Evolutionary conservation across 305 asterid genomes (phyloP), one percentile per base, ranked within the genome.

Genomic region (Rubia tinctorum): DNA sequence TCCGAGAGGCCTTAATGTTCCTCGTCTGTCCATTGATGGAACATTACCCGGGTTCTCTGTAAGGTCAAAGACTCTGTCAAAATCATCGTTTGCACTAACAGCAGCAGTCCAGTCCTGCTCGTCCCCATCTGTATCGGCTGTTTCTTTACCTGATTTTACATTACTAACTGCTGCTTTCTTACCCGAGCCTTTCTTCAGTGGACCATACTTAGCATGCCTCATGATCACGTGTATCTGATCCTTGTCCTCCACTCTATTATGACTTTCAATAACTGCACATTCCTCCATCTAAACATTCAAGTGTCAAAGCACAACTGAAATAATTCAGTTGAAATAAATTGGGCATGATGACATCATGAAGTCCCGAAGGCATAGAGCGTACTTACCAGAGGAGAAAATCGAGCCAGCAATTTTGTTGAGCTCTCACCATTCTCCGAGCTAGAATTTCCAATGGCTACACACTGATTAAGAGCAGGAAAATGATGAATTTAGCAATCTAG

Each of bases 141-240:
- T 58, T 66, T 79, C 84, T 76, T 83, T 84, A 59, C 75, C 61
- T 12, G 78, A 44, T 68, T 71, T 75, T 18, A 53, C 60, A 8
- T 53, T 53, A 51, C 58, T 51, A 53, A 18, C 59, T 17, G 59
- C 59, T 73, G 79, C 81, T 79, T 87, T 90, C 84, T 87, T 89
- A 79, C 80, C 86, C 0, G 89, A 75, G n/a, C 90, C 86, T 71
- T 82, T 87, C 77, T 87, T 94, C 40, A 78, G 25, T 58, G 88
- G 88, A 14, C 99, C 97, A 70, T 82, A 90, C 82, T 90, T 94
- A 77, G 81, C 49, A 71, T 94, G 99, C 83, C 98, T 84, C 37
- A 87, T 84, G 59, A 94, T 77, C n/a, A 89, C 27, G 75, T 72
- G 93, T 25, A 95, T 96, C 84, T 88, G 91, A 77, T 76, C 80